Conservation (phyloP, 2,329 filamentous ascomycete genomes). For the Verticillium nonalfalfae region DNA sequence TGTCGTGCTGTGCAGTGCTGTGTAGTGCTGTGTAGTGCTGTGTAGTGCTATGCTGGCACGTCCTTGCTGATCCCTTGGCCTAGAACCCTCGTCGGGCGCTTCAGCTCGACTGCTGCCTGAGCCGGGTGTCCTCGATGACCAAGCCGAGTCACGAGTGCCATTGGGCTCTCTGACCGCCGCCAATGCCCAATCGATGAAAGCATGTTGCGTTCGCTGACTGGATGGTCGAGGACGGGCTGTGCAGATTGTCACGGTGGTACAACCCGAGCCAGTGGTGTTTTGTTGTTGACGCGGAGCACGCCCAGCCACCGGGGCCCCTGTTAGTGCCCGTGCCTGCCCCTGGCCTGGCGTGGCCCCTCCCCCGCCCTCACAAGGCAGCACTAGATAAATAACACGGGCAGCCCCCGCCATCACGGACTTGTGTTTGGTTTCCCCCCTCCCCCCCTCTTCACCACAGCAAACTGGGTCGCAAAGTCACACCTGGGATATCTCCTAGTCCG, state of each 20-base stretch:
- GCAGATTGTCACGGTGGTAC: neutral
- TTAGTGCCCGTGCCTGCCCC: neutral
- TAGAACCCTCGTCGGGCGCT: too few relatives aligned
- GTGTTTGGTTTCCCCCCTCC: slow-evolving; percentile 35
- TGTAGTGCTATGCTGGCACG: too few relatives aligned
- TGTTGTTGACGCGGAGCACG: neutral
- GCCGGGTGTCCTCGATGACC: too few relatives aligned
- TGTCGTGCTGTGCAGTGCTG: too few relatives aligned
- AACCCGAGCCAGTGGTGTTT: neutral
- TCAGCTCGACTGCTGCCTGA: too few relatives aligned
- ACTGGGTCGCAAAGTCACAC: slow-evolving; percentile 53
- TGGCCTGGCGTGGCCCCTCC: neutral
- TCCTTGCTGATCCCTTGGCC: too few relatives aligned
- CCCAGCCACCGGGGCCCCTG: neutral
- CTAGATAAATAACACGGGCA: neutral
- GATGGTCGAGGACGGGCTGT: neutral
- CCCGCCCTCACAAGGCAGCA: neutral
- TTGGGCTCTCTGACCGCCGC: too few relatives aligned
- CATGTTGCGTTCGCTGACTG: too few relatives aligned
- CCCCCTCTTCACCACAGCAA: slow-evolving; percentile 48
- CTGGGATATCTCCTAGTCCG: slow-evolving; percentile 46
- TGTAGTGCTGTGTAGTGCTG: too few relatives aligned
- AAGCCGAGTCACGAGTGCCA: too few relatives aligned
- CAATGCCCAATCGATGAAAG: neutral
- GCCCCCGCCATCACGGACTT: slow-evolving; percentile 5